phyloP scores from a whole-genome alignment of 2,329 filamentous ascomycete species.

The Torrubiellomyces zombiae region DNA sequence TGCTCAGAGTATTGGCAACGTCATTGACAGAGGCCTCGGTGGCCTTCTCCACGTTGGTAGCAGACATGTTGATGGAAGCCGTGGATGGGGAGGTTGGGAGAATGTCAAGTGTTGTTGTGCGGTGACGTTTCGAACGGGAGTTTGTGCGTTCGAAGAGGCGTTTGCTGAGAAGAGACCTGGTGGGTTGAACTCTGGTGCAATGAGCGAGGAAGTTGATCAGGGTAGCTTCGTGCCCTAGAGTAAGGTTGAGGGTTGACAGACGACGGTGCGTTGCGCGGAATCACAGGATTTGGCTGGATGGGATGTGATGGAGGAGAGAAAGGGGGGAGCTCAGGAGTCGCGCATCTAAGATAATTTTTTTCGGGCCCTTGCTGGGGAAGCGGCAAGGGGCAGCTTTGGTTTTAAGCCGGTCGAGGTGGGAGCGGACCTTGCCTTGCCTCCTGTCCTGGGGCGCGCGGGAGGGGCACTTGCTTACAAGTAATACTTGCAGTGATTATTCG shows the following conservation, averaged over 20 bases:
- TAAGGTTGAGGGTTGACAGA: conserved; percentile 25
- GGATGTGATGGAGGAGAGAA: conserved; percentile 24
- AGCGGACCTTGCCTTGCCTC: no score
- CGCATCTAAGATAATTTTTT: conserved; percentile 27
- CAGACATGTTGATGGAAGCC: conserved; percentile 76
- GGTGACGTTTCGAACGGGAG: conserved; percentile 24
- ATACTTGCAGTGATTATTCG: no score
- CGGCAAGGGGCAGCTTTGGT: conserved; percentile 1
- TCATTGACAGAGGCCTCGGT: conserved; percentile 52
- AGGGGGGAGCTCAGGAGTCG: conserved; percentile 13
- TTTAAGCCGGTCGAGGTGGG: no score
- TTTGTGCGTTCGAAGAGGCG: conserved; percentile 25
- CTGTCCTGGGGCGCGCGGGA: no score
- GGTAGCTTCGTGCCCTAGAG: conserved; percentile 87
- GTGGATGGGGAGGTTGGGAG: conserved; percentile 25
- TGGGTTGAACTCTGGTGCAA: conserved; percentile 55
- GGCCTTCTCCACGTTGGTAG: conserved; percentile 47
- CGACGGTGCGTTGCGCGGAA: conserved; percentile 30
- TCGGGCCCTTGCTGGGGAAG: conserved; percentile 5
- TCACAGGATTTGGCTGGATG: conserved; percentile 26
- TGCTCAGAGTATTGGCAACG: conserved; percentile 58
- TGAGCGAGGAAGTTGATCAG: conserved; percentile 40
- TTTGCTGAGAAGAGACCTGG: conserved; percentile 16
- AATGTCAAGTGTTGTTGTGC: conserved; percentile 24
- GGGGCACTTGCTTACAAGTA: no score